These are phyloP conservation scores for Drechmeria coniospora DNA, from an alignment of 2,329 filamentous ascomycete genomes.

Conservation along the genomic window DNA sequence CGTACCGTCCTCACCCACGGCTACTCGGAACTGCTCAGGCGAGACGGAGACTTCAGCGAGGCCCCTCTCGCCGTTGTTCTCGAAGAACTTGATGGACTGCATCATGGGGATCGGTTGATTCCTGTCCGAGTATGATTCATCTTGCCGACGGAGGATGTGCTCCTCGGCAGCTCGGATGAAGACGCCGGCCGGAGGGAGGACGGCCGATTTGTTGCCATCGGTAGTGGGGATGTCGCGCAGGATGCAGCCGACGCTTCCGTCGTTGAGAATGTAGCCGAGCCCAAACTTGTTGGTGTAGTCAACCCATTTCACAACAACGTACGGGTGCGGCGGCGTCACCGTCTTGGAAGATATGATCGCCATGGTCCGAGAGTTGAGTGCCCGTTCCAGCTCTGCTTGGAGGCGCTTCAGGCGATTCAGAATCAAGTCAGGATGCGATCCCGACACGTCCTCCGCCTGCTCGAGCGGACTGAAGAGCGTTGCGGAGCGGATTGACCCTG, in stretches of 20 bases:
- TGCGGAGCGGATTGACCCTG: constrained; percentile 19
- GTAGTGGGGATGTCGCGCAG: constrained; percentile 39
- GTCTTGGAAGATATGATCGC: constrained; percentile 42
- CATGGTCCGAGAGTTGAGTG: constrained; percentile 47
- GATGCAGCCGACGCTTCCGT: constrained; percentile 64
- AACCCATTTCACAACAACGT: constrained; percentile 66
- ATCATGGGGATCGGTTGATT: constrained; percentile 50
- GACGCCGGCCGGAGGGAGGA: constrained; percentile 54
- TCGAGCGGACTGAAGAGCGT: constrained; percentile 43
- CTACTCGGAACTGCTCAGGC: constrained; percentile 43
- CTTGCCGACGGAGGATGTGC: constrained; percentile 49
- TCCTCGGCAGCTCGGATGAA: constrained; percentile 56
- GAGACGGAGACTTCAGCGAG: constrained; percentile 48
- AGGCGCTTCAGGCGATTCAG: constrained; percentile 38
- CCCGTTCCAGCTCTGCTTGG: constrained; percentile 46
- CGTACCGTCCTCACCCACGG: constrained; percentile 40
- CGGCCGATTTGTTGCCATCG: constrained; percentile 31
- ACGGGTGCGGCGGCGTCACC: constrained; percentile 37
- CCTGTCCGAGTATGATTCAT: constrained; percentile 38
- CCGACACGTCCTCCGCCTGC: constrained; percentile 30
- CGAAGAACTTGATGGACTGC: constrained; percentile 53
- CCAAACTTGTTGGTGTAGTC: constrained; percentile 82
- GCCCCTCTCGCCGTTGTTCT: constrained; percentile 51
- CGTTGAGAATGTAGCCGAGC: constrained; percentile 68
- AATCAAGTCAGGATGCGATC: constrained; percentile 42